Evolutionary conservation across 345 rosid species (phyloP), one percentile per base, ranked within the genome.

Genomic region (Euphorbia peplus): DNA sequence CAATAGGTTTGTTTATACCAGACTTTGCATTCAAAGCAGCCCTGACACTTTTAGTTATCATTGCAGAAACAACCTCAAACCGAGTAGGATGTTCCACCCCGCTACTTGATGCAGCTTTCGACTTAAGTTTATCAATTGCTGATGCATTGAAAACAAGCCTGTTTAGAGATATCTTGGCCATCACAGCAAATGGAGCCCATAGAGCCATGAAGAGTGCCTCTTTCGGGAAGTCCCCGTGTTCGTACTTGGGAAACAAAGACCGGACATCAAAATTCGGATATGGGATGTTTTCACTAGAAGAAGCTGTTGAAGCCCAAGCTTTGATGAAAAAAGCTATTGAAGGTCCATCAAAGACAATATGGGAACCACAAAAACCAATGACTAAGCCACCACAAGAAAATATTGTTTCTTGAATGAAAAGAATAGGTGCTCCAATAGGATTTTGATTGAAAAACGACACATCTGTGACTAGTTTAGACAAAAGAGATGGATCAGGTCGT

Each of bases 11-110:
- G 6, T 32, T 6, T 2, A 32, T 32, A 6, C 37, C 37, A 0
- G 25, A 81, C 68, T 69, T 76, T 5, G 61, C 53, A 70, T 76
- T 79, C 72, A n/a, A 70, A 7, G 76, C 77, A 29, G 70, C 56
- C 73, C 72, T 78, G 28, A 75, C 70, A 35, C 65, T 39, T 76
- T 73, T 78, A 80, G 83, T 72, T 16, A 86, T 74, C 25, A 84
- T 68, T 62, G 86, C 86, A 22, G 83, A 66, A 4, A 86, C 83
- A 22, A 73, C 82, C 62, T 86, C 89, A 1, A 83, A 73, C 35
- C 85, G 68, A 3, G 86, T 73, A 0, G 87, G 85, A 21, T 82
- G 72, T 21, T 25, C 59, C 60, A 82, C 79, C 10, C 53, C 11
- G 1, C 56, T 69, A 57, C 60, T 77, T 75, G 2, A 71, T 71